A percentile compares a stretch with the other conserved stretches of the same genome.
phyloP scores from a whole-genome alignment of 2,329 filamentous ascomycete genomes.

The Nectriaceae sp. region DNA sequence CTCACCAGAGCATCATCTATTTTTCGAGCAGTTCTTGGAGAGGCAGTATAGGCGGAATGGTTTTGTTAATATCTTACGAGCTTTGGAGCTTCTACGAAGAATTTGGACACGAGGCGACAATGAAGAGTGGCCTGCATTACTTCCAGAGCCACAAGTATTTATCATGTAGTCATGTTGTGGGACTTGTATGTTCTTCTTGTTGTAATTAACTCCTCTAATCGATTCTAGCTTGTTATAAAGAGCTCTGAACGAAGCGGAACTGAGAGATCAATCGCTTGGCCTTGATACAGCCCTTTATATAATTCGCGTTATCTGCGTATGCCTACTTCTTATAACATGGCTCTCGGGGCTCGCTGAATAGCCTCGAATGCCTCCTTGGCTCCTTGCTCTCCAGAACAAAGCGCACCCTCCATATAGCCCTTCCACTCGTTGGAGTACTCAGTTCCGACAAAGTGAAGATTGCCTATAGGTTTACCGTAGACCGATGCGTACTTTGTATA shows the following conservation, averaged over 20 bases:
- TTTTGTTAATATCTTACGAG: constrained; percentile 24
- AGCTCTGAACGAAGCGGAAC: too few relatives aligned
- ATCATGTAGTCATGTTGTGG: too few relatives aligned
- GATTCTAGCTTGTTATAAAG: too few relatives aligned
- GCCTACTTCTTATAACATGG: constrained; percentile 12
- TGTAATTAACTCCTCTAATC: too few relatives aligned
- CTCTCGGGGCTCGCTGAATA: constrained; percentile 7
- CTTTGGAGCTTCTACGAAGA: constrained; percentile 18
- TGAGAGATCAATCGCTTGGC: too few relatives aligned
- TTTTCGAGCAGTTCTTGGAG: constrained; percentile 18
- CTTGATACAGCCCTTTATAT: too few relatives aligned
- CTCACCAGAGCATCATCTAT: constrained; percentile 16
- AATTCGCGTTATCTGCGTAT: too few relatives aligned
- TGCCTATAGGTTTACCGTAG: constrained; percentile 36
- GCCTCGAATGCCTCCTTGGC: constrained; percentile 41
- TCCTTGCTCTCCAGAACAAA: constrained; percentile 44
- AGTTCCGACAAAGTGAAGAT: constrained; percentile 52
- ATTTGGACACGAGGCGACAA: constrained; percentile 17
- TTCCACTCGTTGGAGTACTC: constrained; percentile 51
- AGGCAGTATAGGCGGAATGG: constrained; percentile 18
- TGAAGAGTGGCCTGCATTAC: constrained; percentile 21
- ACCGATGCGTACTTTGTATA: constrained; percentile 28
- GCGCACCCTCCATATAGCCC: constrained; percentile 54
- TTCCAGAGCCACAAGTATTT: constrained; percentile 22
- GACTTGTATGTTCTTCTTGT: constrained; percentile 15